Evolutionary conservation across 768 basidiomycete species (phyloP), one percentile per base, ranked within the genome.

Genomic region (Pluteus cervinus): DNA sequence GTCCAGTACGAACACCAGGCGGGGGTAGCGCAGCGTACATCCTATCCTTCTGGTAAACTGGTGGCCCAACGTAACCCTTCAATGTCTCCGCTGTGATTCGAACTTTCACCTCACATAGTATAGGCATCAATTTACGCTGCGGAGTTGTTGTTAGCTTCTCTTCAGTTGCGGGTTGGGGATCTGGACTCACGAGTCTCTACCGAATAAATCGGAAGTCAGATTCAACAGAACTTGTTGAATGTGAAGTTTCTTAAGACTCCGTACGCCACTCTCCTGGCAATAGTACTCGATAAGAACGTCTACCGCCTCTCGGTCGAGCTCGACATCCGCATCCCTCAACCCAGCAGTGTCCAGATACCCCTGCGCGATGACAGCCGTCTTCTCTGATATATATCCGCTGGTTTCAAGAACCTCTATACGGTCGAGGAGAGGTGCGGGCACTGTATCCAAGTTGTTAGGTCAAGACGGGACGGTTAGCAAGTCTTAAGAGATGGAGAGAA

Each of bases 331-430:
- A 11, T 76, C 71, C 54, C 81, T 82, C 18, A 98, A 68, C 8
- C 94, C 94, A 15, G 84, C 81, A 2, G 87, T 78, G 46, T 90
- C 87, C 65, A 97, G 76, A 54, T 91, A 96, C 46, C 78, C 73
- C 30, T 81, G 76, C 1, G 91, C 92, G 37, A 94, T 96, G 35
- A 79, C 77, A 10, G 79, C 65, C 65, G 94, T 96, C 61, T 94
- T 90, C 53, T 91, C 90, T 0, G 86, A 81, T 15, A 96, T 91
- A 52, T 96, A 96, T n/a, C 92, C 90, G 37, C 82, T 85, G 15
- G 94, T 87, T 65, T 94, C 88, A 25, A 96, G 71, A 2, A 96
- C 89, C 54, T 94, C 92, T 91, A 96, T 94, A 43, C 92, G 81
- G 56, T 96, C 92, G 15, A 94, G 75, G 3, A 96, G 71, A 2